Base-by-base conservation (phyloP, 2,329 filamentous ascomycete genomes). In the Fusarium gaditjirri region DNA sequence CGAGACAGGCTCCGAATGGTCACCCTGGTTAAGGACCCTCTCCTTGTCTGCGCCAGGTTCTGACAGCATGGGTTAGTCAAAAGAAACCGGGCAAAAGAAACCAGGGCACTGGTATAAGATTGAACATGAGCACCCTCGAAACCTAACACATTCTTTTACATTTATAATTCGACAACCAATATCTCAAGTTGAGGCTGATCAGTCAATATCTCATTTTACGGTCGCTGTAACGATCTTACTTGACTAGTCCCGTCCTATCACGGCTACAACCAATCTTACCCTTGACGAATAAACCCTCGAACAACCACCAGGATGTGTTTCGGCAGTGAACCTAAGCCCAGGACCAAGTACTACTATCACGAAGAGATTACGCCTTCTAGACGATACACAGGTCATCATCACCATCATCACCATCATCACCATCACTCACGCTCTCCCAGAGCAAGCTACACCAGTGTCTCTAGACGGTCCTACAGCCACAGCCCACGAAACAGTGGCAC, bases 321-420 rank as follows among this genome's bases (percentile, higher is more conserved):
- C 81, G 77, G 80, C 50, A 70, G 80, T 60, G 80, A 83, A 65
- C 83, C 84, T 58, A 79, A 78, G 27, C 83, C 84, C 60, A 79
- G 77, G 35, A 84, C 82, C 43, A 83, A 83, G 50, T 87, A 89
- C 81, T 89, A 89, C 81, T 87, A 88, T 78, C 84, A 84, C 77
- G 85, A 88, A 80, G 86, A 88, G 72, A 82, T 85, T 71, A 82
- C 86, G 50, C 86, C 86, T 46, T 81, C 83, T 63, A 81, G 85
- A 43, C 81, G 83, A 53, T 77, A 76, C 70, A 77, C 79, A 57
- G 76, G 80, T 46, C 79, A 81, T 68, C 77, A 81, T 38, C 79
- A 81, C 62, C 79, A 81, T 50, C 76, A 78, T 50, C 78, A 81
- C 49, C 80, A 81, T 46, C 78, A 79, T 49, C 80, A 81, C 52